phyloP scores from a whole-genome alignment of 148 eudicot species.

The Cornus florida region DNA sequence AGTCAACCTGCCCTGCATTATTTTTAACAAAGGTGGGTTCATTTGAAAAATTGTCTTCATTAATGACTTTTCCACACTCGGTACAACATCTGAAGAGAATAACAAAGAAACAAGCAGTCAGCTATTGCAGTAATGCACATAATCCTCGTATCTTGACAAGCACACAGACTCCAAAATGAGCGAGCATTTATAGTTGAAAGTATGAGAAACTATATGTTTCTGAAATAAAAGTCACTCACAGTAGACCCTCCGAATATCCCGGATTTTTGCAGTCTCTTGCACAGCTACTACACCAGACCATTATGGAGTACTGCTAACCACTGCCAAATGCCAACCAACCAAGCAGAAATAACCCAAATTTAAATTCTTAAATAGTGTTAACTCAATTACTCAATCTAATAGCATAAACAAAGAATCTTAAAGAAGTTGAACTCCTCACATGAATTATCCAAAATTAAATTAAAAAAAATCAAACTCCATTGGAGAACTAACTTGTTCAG shows the following conservation, averaged over 20 bases:
- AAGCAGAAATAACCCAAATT: background rate
- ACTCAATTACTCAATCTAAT: background rate
- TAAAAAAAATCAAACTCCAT: too few species aligned
- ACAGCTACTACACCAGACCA: slow-evolving; percentile 22
- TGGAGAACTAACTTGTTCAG: too few species aligned
- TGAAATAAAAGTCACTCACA: slow-evolving; percentile 11
- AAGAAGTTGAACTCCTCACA: background rate
- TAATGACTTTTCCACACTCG: slow-evolving; percentile 59
- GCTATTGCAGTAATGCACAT: background rate
- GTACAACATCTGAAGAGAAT: slow-evolving; percentile 55
- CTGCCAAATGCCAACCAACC: background rate
- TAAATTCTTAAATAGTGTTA: background rate
- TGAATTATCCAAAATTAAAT: background rate
- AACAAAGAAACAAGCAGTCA: background rate
- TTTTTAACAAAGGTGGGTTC: slow-evolving; percentile 57
- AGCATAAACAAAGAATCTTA: background rate
- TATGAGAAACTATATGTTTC: too few species aligned
- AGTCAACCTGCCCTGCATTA: slow-evolving; percentile 59
- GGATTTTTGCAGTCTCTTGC: slow-evolving; percentile 4
- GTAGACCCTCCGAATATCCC: background rate
- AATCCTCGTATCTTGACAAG: background rate
- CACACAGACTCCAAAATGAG: background rate
- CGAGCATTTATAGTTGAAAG: background rate
- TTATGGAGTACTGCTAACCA: slow-evolving; percentile 5
- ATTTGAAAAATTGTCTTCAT: slow-evolving; percentile 39